Evolutionary conservation across 2,329 filamentous ascomycete species (phyloP).

Genomic region (Ascochyta lentis): DNA sequence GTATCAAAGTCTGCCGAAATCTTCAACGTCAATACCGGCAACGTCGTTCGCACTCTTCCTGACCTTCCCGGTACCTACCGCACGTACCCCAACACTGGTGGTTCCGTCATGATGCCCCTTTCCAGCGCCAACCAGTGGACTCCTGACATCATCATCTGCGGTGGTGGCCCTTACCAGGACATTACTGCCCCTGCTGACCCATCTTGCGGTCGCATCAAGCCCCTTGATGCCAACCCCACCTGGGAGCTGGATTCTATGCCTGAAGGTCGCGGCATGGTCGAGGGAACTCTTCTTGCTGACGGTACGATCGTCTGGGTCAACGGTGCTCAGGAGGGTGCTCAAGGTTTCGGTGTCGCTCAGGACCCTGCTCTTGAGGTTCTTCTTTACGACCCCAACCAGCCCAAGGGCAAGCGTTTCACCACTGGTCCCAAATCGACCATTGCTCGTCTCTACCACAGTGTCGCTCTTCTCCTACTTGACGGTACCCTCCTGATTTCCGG

Average conservation of each 20-base stretch:
- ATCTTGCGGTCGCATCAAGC: conserved; percentile 64
- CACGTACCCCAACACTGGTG: conserved; percentile 67
- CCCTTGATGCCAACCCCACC: conserved; percentile 55
- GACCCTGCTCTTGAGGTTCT: conserved; percentile 63
- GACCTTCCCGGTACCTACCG: conserved; percentile 64
- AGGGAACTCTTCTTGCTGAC: conserved; percentile 65
- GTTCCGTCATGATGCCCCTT: conserved; percentile 63
- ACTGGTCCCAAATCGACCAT: conserved; percentile 54
- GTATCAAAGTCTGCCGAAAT: conserved; percentile 63
- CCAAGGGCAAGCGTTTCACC: conserved; percentile 59
- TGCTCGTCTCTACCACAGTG: conserved; percentile 64
- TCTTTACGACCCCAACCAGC: conserved; percentile 63
- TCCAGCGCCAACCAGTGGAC: conserved; percentile 60
- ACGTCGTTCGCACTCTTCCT: conserved; percentile 56
- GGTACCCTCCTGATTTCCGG: conserved; percentile 66
- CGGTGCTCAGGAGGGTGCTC: conserved; percentile 63
- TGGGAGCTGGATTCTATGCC: conserved; percentile 68
- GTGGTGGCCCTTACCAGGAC: conserved; percentile 66
- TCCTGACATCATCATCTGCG: conserved; percentile 64
- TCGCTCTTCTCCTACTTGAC: conserved; percentile 65
- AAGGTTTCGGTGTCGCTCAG: conserved; percentile 65
- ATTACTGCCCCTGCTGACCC: conserved; percentile 65
- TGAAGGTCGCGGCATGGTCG: conserved; percentile 65
- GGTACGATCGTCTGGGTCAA: conserved; percentile 69
- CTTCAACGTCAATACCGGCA: conserved; percentile 59